Evolutionary conservation across 495 filamentous ascomycete genomes (phyloP), one percentile per base, ranked within the genome.

Genomic region (Hapsidospora chrysogenum): DNA sequence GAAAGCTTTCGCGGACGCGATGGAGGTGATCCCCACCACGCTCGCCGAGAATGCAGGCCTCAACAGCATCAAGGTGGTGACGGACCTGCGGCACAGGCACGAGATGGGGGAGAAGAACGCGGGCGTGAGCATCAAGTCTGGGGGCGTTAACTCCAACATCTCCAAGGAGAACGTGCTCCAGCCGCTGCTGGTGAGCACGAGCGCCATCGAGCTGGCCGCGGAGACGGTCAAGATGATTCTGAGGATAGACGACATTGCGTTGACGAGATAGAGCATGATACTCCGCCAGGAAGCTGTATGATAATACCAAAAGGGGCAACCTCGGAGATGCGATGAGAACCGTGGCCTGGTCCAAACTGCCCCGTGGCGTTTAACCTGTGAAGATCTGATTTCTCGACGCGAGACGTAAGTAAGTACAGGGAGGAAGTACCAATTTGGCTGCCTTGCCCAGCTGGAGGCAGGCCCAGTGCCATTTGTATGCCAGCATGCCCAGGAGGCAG

Each of bases 221-320:
- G 89, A 97, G 68, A 96, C 89, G 38, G 85, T 94, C 44, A 97
- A 96, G 72, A 92, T 96, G 85, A 68, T 95, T 58, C 70, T 95
- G 60, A 76, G 86, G 61, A 94, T 95, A 61, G 86, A 93, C 59
- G 86, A 95, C 58, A 87, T 92, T 58, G 81, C 80, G 7, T 48
- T 72, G 47, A 49, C 49, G 25, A 44, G 53, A 43, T 57, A 36
- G 33, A 36, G 22, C 7, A 36, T 16, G 10, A 17, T 7, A 17
- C 13, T 15, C 14, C 16, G n/a, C 20, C 18, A 22, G 33, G 33
- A 36, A 25, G 21, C 33, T 36, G 33, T 36, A 17, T 17, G 21
- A 28, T 36, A 36, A 36, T 36, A 36, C 17, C 4, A 9, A 27
- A 28, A 27, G 14, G 23, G 23, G 23, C 23, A 26, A 26, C 23